Evolutionary conservation across 345 rosid species (phyloP).

Genomic region (Atalantia buxifolia): DNA sequence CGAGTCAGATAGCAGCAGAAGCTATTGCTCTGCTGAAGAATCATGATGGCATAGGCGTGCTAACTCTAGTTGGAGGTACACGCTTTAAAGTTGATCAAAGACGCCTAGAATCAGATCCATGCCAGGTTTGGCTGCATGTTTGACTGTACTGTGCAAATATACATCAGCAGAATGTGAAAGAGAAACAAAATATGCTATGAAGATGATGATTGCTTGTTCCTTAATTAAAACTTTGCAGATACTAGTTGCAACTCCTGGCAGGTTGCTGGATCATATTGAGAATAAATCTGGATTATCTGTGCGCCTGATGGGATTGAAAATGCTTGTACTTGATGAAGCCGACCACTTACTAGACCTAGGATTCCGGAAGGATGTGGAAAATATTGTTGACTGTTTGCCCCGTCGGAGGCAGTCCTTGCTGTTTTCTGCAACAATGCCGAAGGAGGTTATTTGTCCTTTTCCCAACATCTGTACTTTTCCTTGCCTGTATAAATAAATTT

Average conservation of each 20-base stretch:
- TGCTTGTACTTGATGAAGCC: constrained; percentile 95
- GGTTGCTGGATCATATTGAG: constrained; percentile 92
- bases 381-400: constrained; percentile 83
- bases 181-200: not conserved
- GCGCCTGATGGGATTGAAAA: constrained; percentile 83
- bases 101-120: constrained; percentile 76
- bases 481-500: constrained; percentile 4
- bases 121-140: constrained; percentile 57
- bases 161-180: not conserved
- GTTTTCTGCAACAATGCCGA: constrained; percentile 89
- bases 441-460: constrained; percentile 54
- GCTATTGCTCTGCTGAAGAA: constrained; percentile 79
- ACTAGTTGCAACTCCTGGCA: constrained; percentile 93
- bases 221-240: constrained; percentile 42
- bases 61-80: constrained; percentile 86
- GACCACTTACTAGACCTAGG: constrained; percentile 94
- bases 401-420: constrained; percentile 81
- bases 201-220: constrained; percentile 1
- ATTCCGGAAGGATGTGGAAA: constrained; percentile 90
- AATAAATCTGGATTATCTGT: constrained; percentile 71
- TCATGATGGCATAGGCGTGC: constrained; percentile 82
- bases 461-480: constrained; percentile 3
- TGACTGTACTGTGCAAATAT: not conserved
- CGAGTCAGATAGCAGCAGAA: constrained; percentile 95
- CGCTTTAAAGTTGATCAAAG: constrained; percentile 91